Evolutionary conservation across 192 early-diverging fungal genomes (phyloP).

Genomic region (Ambispora gerdemannii): DNA sequence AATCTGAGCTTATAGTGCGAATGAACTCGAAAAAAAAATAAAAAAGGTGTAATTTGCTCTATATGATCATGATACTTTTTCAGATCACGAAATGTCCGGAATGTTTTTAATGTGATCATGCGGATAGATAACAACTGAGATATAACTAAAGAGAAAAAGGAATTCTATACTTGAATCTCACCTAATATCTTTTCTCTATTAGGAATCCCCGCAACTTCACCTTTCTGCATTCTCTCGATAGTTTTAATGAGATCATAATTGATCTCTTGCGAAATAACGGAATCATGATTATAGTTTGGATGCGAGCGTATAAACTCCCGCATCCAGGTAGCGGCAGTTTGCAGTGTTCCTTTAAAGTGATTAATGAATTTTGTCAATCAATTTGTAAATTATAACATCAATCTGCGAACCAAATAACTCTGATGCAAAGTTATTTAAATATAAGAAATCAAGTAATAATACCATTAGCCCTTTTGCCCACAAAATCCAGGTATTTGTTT

Average conservation of each 20-base stretch:
- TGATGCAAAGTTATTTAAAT: no score
- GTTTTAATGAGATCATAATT: constrained; percentile 80
- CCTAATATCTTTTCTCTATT: constrained; percentile 44
- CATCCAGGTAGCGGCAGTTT: constrained; percentile 89
- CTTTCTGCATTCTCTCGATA: constrained; percentile 54
- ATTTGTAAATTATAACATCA: no score
- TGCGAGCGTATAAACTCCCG: constrained; percentile 84
- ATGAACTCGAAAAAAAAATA: no score
- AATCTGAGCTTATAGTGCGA: no score
- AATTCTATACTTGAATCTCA: constrained; percentile 34
- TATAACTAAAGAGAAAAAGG: no score
- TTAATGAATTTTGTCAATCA: no score
- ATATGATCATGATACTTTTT: no score
- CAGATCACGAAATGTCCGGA: no score
- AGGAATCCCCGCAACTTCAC: constrained; percentile 41
- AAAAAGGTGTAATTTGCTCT: no score
- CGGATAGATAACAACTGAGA: no score
- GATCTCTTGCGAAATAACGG: constrained; percentile 79
- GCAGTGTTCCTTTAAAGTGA: constrained; percentile 45
- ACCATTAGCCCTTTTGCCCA: constrained; percentile 80
- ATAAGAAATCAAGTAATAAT: constrained; percentile 28
- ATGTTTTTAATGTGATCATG: no score
- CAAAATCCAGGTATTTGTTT: constrained; percentile 71
- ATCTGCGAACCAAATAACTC: no score
- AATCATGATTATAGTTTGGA: constrained; percentile 86